Evolutionary conservation across 495 filamentous ascomycete species (phyloP).

Genomic region (Achaetomiella virescens): DNA sequence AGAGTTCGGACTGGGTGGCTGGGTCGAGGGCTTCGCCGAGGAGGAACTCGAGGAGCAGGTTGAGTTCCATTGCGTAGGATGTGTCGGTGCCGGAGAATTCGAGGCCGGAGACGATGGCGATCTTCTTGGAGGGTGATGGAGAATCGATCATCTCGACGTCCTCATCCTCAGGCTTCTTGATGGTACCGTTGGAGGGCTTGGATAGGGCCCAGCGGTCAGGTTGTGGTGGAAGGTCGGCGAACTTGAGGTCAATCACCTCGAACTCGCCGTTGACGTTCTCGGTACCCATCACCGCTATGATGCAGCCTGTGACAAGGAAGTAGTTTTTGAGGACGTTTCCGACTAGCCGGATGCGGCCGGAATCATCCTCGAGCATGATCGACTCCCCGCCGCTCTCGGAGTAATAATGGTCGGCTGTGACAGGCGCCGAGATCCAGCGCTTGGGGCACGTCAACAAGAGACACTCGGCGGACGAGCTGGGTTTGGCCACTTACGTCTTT

Average conservation of each 20-base stretch:
- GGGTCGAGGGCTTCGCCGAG: slow-evolving; percentile 70
- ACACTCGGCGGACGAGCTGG: background rate
- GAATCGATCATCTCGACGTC: slow-evolving; percentile 42
- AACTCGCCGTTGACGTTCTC: slow-evolving; percentile 90
- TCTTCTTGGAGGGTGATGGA: slow-evolving; percentile 48
- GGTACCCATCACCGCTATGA: slow-evolving; percentile 85
- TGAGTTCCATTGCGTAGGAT: slow-evolving; percentile 62
- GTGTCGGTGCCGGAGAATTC: slow-evolving; percentile 66
- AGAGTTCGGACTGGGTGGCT: slow-evolving; percentile 48
- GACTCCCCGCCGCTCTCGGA: slow-evolving; percentile 53
- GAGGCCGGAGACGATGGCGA: slow-evolving; percentile 86
- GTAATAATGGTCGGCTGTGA: slow-evolving; percentile 69
- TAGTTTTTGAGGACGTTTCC: slow-evolving; percentile 58
- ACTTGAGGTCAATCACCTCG: slow-evolving; percentile 80
- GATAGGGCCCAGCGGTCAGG: slow-evolving; percentile 65
- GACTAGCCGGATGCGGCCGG: slow-evolving; percentile 77
- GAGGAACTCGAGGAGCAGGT: slow-evolving; percentile 79
- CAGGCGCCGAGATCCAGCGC: slow-evolving; percentile 83
- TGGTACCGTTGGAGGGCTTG: slow-evolving; percentile 21
- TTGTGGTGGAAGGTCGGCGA: slow-evolving; percentile 79
- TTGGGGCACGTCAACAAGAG: slow-evolving; percentile 27
- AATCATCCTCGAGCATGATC: slow-evolving; percentile 92
- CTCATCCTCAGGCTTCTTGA: slow-evolving; percentile 28
- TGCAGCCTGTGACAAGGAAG: slow-evolving; percentile 81
- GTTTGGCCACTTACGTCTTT: slow-evolving; percentile 62